A percentile compares a stretch with the other conserved stretches of the same genome.
Conservation (phyloP, 768 basidiomycete species). For the Mycena amicta region DNA sequence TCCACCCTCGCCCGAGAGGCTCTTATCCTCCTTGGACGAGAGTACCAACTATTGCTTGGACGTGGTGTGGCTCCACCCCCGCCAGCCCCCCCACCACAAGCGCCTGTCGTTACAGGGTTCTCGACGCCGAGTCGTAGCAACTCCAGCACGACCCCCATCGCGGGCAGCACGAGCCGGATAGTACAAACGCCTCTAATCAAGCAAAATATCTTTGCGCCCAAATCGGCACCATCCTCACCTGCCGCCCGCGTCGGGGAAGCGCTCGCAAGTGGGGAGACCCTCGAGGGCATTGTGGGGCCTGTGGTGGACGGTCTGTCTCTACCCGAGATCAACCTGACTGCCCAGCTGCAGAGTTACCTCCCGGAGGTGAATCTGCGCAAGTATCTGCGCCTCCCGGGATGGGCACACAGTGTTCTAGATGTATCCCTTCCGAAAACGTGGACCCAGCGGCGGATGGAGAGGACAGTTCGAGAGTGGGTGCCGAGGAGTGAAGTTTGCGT, state of each 20-base stretch:
- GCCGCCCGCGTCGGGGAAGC: conserved; percentile 54
- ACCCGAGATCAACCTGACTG: background rate
- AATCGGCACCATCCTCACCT: conserved; percentile 52
- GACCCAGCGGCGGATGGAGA: conserved; percentile 54
- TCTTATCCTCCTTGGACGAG: conserved; percentile 61
- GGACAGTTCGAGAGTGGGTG: conserved; percentile 54
- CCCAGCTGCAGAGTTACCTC: background rate
- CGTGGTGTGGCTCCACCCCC: conserved; percentile 48
- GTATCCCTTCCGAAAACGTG: conserved; percentile 50
- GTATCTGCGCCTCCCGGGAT: conserved; percentile 9
- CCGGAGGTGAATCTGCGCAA: conserved; percentile 23
- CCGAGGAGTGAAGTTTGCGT: conserved; percentile 67
- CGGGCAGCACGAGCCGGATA: conserved; percentile 24
- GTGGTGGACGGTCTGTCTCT: conserved; percentile 46
- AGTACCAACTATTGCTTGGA: conserved; percentile 68
- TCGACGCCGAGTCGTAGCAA: background rate
- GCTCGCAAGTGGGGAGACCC: conserved; percentile 61
- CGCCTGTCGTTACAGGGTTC: background rate
- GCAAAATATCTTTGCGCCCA: conserved; percentile 38
- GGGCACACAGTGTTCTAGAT: background rate
- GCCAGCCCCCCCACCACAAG: conserved; percentile 22
- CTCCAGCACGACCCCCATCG: conserved; percentile 4
- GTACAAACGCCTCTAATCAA: conserved; percentile 32
- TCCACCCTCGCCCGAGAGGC: conserved; percentile 56
- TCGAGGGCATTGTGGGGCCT: conserved; percentile 52